phyloP scores from a whole-genome alignment of 257 asterid genomes.

The Solanum dulcamara region DNA sequence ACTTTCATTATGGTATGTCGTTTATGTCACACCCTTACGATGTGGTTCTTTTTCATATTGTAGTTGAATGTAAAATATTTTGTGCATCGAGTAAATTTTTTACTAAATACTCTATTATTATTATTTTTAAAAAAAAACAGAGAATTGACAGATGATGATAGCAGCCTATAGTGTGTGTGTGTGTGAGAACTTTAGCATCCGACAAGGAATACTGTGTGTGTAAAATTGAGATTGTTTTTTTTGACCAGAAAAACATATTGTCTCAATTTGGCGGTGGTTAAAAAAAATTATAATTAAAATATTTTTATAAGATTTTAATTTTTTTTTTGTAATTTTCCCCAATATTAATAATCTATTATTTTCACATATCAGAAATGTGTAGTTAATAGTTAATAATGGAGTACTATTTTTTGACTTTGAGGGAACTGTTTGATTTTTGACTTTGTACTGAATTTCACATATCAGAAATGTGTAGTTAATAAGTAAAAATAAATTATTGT shows the following conservation, averaged over 20 bases:
- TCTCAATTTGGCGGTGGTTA: background rate
- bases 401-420: conserved; percentile 1
- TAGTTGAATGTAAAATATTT: no score
- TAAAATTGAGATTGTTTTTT: conserved; percentile 20
- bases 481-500: no score
- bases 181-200: conserved; percentile 26
- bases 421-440: background rate
- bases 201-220: conserved; percentile 40
- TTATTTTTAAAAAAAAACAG: background rate
- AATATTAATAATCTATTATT: background rate
- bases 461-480: no score
- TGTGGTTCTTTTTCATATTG: no score
- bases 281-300: background rate
- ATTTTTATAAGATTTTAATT: background rate
- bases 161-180: conserved; percentile 7
- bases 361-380: background rate
- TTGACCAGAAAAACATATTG: conserved; percentile 11
- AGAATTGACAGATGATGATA: conserved; percentile 27
- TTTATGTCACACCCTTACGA: no score
- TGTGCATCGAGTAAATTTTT: no score
- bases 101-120: no score
- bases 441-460: no score
- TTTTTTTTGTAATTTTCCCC: background rate
- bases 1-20: no score
- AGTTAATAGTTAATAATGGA: background rate